phyloP scores from a whole-genome alignment of 2,329 filamentous ascomycete species.

The Calonectria henricotiae region DNA sequence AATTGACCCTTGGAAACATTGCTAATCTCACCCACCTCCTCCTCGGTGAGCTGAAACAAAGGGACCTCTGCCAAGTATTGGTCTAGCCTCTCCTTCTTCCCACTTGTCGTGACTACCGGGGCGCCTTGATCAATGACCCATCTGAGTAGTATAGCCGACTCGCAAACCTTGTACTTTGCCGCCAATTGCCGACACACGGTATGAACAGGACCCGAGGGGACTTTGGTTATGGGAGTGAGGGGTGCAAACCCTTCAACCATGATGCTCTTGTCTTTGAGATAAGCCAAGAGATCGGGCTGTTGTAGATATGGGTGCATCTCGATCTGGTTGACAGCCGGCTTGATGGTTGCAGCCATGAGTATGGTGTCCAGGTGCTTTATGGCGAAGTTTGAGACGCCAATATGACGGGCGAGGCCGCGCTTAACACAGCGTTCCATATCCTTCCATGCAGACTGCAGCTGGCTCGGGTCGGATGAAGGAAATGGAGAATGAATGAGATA shows the following conservation, averaged over 20 bases:
- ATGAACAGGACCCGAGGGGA: slow-evolving; percentile 1
- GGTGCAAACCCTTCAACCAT: slow-evolving; percentile 32
- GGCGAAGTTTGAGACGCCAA: slow-evolving; percentile 43
- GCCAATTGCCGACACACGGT: not conserved
- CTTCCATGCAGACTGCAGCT: slow-evolving; percentile 18
- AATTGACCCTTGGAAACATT: not conserved
- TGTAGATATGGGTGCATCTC: slow-evolving; percentile 44
- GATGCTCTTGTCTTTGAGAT: slow-evolving; percentile 29
- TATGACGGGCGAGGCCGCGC: slow-evolving; percentile 17
- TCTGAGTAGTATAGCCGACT: slow-evolving; percentile 27
- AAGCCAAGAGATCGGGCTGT: slow-evolving; percentile 29
- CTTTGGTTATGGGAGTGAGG: slow-evolving; percentile 23
- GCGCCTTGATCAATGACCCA: slow-evolving; percentile 32
- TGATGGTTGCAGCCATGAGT: slow-evolving; percentile 31
- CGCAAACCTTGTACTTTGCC: slow-evolving; percentile 28
- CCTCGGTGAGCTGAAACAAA: not conserved
- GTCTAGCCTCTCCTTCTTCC: slow-evolving; percentile 6
- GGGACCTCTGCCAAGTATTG: slow-evolving; percentile 9
- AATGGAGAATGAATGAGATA: slow-evolving; percentile 15
- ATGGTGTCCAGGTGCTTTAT: slow-evolving; percentile 34
- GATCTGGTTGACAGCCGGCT: slow-evolving; percentile 39
- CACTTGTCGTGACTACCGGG: slow-evolving; percentile 27
- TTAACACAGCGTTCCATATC: slow-evolving; percentile 27
- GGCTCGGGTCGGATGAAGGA: not conserved
- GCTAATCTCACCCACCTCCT: slow-evolving; percentile 15